Evolutionary conservation across 441 rosid species (phyloP), one percentile per base, ranked within the genome.

Genomic region (Isatis lusitanica): DNA sequence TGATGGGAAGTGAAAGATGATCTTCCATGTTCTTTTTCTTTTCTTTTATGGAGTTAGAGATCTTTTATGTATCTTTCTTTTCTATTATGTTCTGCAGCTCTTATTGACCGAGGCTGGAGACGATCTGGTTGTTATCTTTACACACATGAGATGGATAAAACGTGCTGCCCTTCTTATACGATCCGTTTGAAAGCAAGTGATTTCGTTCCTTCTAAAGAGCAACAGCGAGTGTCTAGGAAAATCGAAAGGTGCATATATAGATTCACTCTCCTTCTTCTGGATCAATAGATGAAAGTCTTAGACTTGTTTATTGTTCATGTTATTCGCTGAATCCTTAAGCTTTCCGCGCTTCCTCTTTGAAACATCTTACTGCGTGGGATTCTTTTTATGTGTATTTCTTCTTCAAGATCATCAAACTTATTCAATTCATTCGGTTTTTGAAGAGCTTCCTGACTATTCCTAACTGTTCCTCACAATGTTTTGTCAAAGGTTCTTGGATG

Each of bases 21-120:
- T 28, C 1, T 55, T 28, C 15, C 15, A 13, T 5, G 7, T 26
- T 17, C 4, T 24, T 1, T 24, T 42, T 17, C 3, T 48, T 66
- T 38, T 60, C 59, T 47, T 58, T 13, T 51, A 8, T 21, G 5
- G 74, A 67, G 52, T 60, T 31, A n/a, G 39, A 55, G 46, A 63
- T 63, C 5, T 53, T 52, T 21, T 30, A 39, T 47, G 35, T 58
- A 15, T 6, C 30, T 31, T 43, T 9, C 9, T 46, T 35, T 17
- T 4, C 0, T 38, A 30, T 17, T 63, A 3, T 21, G 44, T 71
- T 8, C 7, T 0, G 33, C 68, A 95, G 99, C 86, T 66, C 97
- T 91, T 79, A 95, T 95, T 76, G 98, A 95, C 71, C 84, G 87
- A 36, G 99, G 99, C 33, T 93, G 99, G 97, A 88, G 96, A 79